Evolutionary conservation across 768 basidiomycete species (phyloP).

Genomic region (Stropharia rugosoannulata): DNA sequence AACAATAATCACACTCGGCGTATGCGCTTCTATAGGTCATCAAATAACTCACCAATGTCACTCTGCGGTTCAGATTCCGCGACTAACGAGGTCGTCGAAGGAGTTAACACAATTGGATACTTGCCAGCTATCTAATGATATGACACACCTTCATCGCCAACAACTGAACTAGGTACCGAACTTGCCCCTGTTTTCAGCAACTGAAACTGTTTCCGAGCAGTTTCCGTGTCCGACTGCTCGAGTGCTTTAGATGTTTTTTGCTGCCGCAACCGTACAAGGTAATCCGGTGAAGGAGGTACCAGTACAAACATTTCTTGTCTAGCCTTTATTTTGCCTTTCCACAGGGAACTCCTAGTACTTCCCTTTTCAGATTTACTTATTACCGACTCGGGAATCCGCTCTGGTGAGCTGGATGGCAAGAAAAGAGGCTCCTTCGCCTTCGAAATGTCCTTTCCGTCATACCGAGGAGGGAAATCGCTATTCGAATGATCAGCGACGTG

Average conservation of each 20-base stretch:
- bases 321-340: not conserved
- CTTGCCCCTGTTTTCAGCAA: slow-evolving; percentile 1
- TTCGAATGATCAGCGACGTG: not conserved
- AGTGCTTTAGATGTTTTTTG: slow-evolving; percentile 6
- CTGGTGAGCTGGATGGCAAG: slow-evolving; percentile 41
- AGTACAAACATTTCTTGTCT: slow-evolving; percentile 23
- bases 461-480: not conserved
- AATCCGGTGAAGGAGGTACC: slow-evolving; percentile 28
- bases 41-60: slow-evolving; percentile 18
- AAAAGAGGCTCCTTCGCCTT: slow-evolving; percentile 40
- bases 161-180: slow-evolving; percentile 11
- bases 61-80: slow-evolving; percentile 11
- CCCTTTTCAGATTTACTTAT: not conserved
- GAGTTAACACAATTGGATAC: not conserved
- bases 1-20: slow-evolving; percentile 14
- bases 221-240: not conserved
- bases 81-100: slow-evolving; percentile 1
- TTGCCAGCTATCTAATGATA: slow-evolving; percentile 8
- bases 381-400: not conserved
- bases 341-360: not conserved
- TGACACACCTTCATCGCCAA: slow-evolving; percentile 24
- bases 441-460: not conserved
- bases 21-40: not conserved
- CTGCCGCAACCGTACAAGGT: slow-evolving; percentile 18
- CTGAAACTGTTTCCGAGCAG: not conserved